Evolutionary conservation across 768 basidiomycete species (phyloP), one percentile per base, ranked within the genome.

Genomic region (Udeniomyces megalosporus): DNA sequence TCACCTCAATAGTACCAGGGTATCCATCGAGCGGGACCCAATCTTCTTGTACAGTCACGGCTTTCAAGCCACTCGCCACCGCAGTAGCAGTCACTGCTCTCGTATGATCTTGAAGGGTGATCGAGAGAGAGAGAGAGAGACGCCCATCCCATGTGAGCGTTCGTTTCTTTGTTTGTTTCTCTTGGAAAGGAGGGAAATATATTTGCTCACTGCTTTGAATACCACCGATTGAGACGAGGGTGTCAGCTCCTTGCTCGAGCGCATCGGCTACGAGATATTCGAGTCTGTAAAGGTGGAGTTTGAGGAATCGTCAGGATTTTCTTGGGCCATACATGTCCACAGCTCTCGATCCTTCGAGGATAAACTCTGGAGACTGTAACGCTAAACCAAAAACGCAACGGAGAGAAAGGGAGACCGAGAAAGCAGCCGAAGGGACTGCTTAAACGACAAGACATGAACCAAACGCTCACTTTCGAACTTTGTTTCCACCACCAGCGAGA

Each of bases 231-330:
- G 66, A 67, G 8, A 69, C 68, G 12, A 69, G 65, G 0, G 68
- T 69, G 38, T 69, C 66, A 38, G 67, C 68, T 8, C 68, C 68
- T 31, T 67, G 67, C 4, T 63, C 35, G 24, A 66, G 58, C n/a
- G 68, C 68, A 24, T 69, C 68, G 38, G 67, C 67, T 3, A 67
- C 68, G 26, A 69, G 64, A 60, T 67, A 69, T 48, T 69, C 68
- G 47, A 69, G 68, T 17, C 67, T 69, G 51, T 28, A 14, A n/a
- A 15, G 7, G 42, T 24, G 20, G 48, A 4, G 10, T 24, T 4
- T 22, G 28, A 24, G 42, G 32, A 26, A n/a, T 10, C 6, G 11
- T 8, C 22, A 34, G 14, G 22, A 35, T 31, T 44, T 42, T 42
- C 38, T 42, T 50, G 10, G 8, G 17, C 38, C 38, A 42, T 42